A percentile compares a stretch with the other conserved stretches of the same genome.
phyloP scores from a whole-genome alignment of 768 basidiomycete genomes.

The Pleurotus platypus region DNA sequence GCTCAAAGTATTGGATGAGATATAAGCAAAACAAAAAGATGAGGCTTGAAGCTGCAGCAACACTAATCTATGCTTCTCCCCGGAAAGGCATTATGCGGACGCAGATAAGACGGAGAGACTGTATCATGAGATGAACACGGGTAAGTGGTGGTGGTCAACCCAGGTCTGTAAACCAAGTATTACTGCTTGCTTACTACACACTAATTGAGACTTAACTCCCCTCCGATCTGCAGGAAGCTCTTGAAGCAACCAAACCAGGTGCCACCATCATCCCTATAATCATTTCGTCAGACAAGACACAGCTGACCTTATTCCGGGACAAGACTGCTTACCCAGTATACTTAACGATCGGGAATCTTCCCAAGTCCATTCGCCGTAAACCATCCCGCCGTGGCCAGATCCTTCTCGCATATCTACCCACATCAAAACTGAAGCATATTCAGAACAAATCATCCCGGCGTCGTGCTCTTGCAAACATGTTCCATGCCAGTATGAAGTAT shows the following conservation, averaged over 20 bases:
- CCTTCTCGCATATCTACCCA: slow-evolving; percentile 39
- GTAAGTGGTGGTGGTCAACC: too few relatives aligned
- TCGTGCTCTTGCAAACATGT: slow-evolving; percentile 27
- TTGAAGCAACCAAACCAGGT: slow-evolving; percentile 15
- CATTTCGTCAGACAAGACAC: slow-evolving; percentile 38
- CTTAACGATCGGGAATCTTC: slow-evolving; percentile 36
- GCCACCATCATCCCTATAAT: slow-evolving; percentile 33
- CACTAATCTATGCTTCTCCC: slow-evolving; percentile 10
- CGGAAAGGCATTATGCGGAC: neutral
- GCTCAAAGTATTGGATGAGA: too few relatives aligned
- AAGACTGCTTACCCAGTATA: slow-evolving; percentile 41
- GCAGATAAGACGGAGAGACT: too few relatives aligned
- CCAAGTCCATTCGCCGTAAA: slow-evolving; percentile 25
- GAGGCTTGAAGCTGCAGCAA: too few relatives aligned
- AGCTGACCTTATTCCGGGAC: slow-evolving; percentile 30
- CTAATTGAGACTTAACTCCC: too few relatives aligned
- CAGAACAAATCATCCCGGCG: slow-evolving; percentile 22
- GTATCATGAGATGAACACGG: too few relatives aligned
- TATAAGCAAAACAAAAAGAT: too few relatives aligned
- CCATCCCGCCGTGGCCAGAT: slow-evolving; percentile 28
- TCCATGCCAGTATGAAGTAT: slow-evolving; percentile 28
- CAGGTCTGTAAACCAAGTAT: too few relatives aligned
- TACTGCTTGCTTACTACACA: too few relatives aligned
- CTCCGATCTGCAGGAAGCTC: neutral
- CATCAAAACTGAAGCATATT: slow-evolving; percentile 24